Base-by-base conservation (phyloP, 352 stramenopile genomes). In the Pythium catenulatum region DNA sequence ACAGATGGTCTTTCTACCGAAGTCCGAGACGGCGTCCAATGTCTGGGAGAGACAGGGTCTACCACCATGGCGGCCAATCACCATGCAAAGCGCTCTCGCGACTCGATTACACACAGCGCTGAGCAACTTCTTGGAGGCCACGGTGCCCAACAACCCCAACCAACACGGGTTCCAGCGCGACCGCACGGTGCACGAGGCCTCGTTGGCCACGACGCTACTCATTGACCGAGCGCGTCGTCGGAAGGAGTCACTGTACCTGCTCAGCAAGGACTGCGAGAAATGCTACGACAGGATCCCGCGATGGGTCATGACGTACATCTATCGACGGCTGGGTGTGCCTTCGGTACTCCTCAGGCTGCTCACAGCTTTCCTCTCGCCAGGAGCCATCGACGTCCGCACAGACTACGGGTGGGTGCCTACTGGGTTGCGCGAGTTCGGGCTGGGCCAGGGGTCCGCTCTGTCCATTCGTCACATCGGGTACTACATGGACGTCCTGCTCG, bases 251-350 rank as follows among this genome's bases (percentile, higher is more conserved):
- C 6, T 59, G n/a, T n/a, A 41, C 56, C 41, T 75, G 3, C 39
- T 75, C 7, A 61, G 66, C 27, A 75, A 75, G 30, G 66, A 75
- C 43, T 75, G 66, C 23, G 66, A 75, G 27, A 75, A 75, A 45
- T 59, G 66, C 43, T 75, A 75, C 66, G 66, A 75, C 66, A n/a
- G 66, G 3, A 75, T 75, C 23, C 43, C 66, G 9, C 41, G 45
- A 30, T 75, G 66, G 43, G 66, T 75, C 1, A 75, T 75, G 66
- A 59, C 41, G 11, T 75, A 75, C n/a, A 59, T 59, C 41, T 75
- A 75, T 14, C 23, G 45, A 23, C 21, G 66, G n/a, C 66, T 75
- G 19, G 66, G 66, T 3, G 66, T 59, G 11, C 66, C 66, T n/a
- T n/a, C n/a, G n/a, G 56, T 25, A 3, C 56, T 43, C n/a, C 56